Base-by-base conservation (phyloP, 352 stramenopile species). In the Pythium myriotylum region DNA sequence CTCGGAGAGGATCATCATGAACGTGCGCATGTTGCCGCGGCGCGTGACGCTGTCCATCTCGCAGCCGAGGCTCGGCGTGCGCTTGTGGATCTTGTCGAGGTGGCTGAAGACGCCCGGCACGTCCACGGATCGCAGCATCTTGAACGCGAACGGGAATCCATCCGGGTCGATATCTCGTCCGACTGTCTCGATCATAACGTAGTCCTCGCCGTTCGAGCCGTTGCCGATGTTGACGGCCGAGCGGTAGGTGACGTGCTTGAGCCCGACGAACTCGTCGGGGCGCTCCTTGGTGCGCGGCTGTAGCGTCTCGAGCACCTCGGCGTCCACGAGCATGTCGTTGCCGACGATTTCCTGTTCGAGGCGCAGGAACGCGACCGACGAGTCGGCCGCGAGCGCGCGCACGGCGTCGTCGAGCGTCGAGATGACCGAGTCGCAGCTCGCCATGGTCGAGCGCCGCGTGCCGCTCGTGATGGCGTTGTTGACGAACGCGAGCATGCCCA, bases 171-270 rank as follows among this genome's bases (percentile, higher is more conserved):
- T 69, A 9, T 77, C 79, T 4, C 73, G 72, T 29, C 81, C 77
- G 4, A 67, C 66, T 1, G 81, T 82, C 55, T 91, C 81, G 37
- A 89, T 69, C 26, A 91, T 57, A 10, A 91, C 52, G 29, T 87
- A 88, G 46, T 91, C 81, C 49, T 91, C 81, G 19, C 74, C 77
- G 20, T 81, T 69, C 29, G 66, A 67, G 16, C 79, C 79, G 55
- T 85, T 74, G 17, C 47, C 47, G 2, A 63, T 16, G 14, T 51
- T 52, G 19, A 87, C 60, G 19, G 87, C 69, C 19, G 77, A 87
- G 10, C 68, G 73, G 67, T 91, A 89, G 52, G 84, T 88, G 67
- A 88, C 77, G 58, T 91, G 81, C 67, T 94, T 94, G 62, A 91
- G 72, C 2, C 79, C 73, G 20, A 94, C 70, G 68, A 86, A 94